Evolutionary conservation across 345 rosid genomes (phyloP), one percentile per base, ranked within the genome.

Genomic region (Syzygium aromaticum): DNA sequence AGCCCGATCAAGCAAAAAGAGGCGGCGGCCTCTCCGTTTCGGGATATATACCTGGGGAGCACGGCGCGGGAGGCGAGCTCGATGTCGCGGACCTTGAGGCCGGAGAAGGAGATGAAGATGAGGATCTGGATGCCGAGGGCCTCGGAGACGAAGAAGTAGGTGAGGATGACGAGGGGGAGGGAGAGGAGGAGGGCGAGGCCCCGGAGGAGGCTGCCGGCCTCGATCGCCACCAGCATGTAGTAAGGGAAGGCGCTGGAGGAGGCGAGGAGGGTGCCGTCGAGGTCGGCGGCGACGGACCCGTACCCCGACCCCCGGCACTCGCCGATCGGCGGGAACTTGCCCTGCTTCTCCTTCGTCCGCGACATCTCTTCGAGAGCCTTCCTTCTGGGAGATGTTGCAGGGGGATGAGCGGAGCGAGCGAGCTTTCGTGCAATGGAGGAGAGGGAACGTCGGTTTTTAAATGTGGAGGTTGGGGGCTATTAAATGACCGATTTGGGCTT

Each of bases 61-160:
- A 96, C 98, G 38, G 98, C 96, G 52, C 98, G 97, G 33, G 98
- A 94, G 49, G 87, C 98, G 78, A 97, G 96, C 87, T 97, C 98
- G 83, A 97, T 94, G 89, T 95, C 97, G 52, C 96, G 96, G 95
- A 95, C 85, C 90, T 96, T 97, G 91, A 97, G 94, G 56, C 99
- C 95, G 11, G 95, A 92, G 89, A 91, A 95, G 84, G 98, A 93
- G 89, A 97, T 92, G 94, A 93, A 97, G 88, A 97, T 95, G 86
- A 97, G 95, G 92, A 97, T 94, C 86, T 97, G 98, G 85, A 94
- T 96, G 11, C 98, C 99, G 14, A 97, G 10, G n/a, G 98, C 91
- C 85, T 97, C 99, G 2, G 98, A 96, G 84, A 97, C 86, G 89
- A 95, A 94, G 52, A 97, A 87, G 90, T 96, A 97, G 85, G 97